phyloP scores from a whole-genome alignment of 768 basidiomycete species.

The Leccinum broughii region DNA sequence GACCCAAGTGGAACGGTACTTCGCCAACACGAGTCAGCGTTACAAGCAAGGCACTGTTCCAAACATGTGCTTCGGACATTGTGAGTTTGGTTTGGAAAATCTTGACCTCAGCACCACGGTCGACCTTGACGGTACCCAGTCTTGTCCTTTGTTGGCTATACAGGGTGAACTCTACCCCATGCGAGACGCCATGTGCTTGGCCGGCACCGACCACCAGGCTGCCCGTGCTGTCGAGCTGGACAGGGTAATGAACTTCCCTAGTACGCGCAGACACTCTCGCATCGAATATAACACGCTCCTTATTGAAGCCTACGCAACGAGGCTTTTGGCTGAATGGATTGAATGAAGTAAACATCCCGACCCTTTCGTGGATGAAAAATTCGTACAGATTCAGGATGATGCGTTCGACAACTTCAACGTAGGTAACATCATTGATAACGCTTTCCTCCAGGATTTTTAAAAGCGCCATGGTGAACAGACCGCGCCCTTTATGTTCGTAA shows the following conservation, averaged over 20 bases:
- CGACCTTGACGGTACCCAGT: conserved; percentile 1
- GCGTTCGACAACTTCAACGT: conserved; percentile 20
- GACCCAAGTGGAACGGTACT: conserved; percentile 2
- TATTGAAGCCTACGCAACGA: conserved; percentile 29
- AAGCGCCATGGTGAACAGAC: conserved; percentile 29
- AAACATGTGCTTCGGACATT: background rate
- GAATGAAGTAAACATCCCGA: background rate
- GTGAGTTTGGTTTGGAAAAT: conserved; percentile 12
- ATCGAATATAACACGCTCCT: conserved; percentile 25
- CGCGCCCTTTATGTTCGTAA: conserved; percentile 19
- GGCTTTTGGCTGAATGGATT: conserved; percentile 27
- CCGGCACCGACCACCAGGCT: conserved; percentile 26
- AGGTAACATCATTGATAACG: conserved; percentile 21
- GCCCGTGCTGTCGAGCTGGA: background rate
- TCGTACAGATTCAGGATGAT: conserved; percentile 15
- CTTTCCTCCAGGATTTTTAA: conserved; percentile 10
- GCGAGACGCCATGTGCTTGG: conserved; percentile 25
- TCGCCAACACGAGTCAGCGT: background rate
- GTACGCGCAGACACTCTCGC: conserved; percentile 10
- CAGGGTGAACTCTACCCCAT: conserved; percentile 20
- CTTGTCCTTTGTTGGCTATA: conserved; percentile 6
- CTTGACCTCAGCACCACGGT: background rate
- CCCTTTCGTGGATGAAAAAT: background rate
- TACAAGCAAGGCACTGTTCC: background rate
- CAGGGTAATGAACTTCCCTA: conserved; percentile 3